Percentiles rank a stretch among this genome's conserved stretches.
phyloP scores from a whole-genome alignment of 352 stramenopile species.

The Globisporangium takayamanum region DNA sequence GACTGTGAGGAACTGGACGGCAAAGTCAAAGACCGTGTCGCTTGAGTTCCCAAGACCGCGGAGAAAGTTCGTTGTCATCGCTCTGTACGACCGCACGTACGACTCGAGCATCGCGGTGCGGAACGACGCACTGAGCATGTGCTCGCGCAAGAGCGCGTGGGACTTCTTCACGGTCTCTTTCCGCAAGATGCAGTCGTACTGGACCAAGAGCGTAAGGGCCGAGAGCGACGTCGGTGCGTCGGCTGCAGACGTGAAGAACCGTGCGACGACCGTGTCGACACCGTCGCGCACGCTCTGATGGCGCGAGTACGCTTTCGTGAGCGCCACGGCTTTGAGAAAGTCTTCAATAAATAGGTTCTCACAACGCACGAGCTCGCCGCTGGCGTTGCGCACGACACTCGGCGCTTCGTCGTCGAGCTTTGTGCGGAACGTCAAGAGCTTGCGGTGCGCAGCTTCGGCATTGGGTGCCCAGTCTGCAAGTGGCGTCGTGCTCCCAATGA shows the following conservation, averaged over 20 bases:
- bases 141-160: slow-evolving; percentile 66
- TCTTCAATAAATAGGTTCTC: slow-evolving; percentile 76
- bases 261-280: slow-evolving; percentile 41
- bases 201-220: slow-evolving; percentile 45
- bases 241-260: slow-evolving; percentile 26
- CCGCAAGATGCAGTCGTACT: slow-evolving; percentile 60
- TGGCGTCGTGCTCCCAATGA: slow-evolving; percentile 1
- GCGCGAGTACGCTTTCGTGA: slow-evolving; percentile 40
- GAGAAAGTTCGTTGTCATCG: slow-evolving; percentile 74
- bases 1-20: slow-evolving; percentile 81
- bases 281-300: slow-evolving; percentile 62
- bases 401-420: slow-evolving; percentile 6
- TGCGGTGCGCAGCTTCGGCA: slow-evolving; percentile 25
- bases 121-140: slow-evolving; percentile 68
- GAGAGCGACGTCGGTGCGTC: slow-evolving; percentile 12
- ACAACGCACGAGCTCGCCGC: slow-evolving; percentile 28
- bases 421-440: slow-evolving; percentile 26
- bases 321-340: slow-evolving; percentile 55
- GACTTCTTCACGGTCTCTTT: slow-evolving; percentile 51
- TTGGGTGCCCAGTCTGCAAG: slow-evolving; percentile 17
- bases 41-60: slow-evolving; percentile 74
- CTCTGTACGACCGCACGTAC: slow-evolving; percentile 61
- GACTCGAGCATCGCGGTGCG: slow-evolving; percentile 68
- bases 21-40: slow-evolving; percentile 87
- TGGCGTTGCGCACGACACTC: slow-evolving; percentile 19